Conservation (phyloP, 768 basidiomycete species). For the Mycena maculata region DNA sequence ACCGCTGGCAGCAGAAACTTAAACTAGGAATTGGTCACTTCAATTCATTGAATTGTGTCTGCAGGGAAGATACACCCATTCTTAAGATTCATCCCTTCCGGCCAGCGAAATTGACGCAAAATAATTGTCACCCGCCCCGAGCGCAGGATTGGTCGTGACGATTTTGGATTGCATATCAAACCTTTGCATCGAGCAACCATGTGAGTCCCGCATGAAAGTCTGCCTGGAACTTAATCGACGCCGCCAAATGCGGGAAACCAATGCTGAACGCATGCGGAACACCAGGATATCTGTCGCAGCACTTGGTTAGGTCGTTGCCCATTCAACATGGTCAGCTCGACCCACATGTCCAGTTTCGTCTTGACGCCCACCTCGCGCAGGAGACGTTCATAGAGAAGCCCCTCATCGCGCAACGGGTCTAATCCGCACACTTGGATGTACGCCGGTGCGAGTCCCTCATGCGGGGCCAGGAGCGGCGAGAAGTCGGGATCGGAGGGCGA, state of each 20-base stretch:
- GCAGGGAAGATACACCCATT: too few relatives aligned
- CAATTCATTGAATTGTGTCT: too few relatives aligned
- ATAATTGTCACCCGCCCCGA: too few relatives aligned
- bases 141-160: too few relatives aligned
- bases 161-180: too few relatives aligned
- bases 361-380: conserved; percentile 37
- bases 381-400: conserved; percentile 38
- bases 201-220: conserved; percentile 33
- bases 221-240: conserved; percentile 23
- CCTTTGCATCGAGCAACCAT: conserved; percentile 42
- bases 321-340: too few relatives aligned
- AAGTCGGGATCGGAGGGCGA: conserved; percentile 19
- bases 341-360: conserved; percentile 39
- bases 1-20: too few relatives aligned
- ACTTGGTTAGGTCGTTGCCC: background rate
- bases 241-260: conserved; percentile 23
- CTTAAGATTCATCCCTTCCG: too few relatives aligned
- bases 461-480: conserved; percentile 37
- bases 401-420: conserved; percentile 45
- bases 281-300: conserved; percentile 40
- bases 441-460: conserved; percentile 35
- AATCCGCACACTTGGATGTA: conserved; percentile 40
- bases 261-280: conserved; percentile 37
- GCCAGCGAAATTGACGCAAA: too few relatives aligned
- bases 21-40: too few relatives aligned